A percentile compares a stretch with the other conserved stretches of the same genome.
phyloP scores from a whole-genome alignment of 176 grass and related monocot species.

The Paspalum vaginatum region DNA sequence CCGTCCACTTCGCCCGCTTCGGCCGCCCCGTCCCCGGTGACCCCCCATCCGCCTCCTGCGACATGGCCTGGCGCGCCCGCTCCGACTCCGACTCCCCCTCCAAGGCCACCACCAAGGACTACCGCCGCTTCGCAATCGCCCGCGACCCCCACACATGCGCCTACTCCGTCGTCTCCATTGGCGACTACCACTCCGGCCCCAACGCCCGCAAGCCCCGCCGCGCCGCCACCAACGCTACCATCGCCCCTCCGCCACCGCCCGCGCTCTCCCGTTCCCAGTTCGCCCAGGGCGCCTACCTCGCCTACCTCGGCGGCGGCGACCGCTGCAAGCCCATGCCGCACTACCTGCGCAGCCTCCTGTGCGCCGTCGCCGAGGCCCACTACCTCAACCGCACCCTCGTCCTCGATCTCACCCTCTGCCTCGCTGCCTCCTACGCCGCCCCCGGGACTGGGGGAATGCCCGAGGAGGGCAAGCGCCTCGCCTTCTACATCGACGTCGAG shows the following conservation, averaged over 20 bases:
- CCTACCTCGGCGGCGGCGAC: constrained; percentile 73
- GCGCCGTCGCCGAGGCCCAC: constrained; percentile 69
- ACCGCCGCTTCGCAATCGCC: constrained; percentile 67
- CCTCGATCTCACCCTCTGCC: constrained; percentile 68
- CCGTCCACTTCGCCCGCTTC: constrained; percentile 77
- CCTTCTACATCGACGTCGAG: constrained; percentile 74
- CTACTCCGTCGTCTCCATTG: constrained; percentile 66
- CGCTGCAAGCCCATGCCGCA: constrained; percentile 83
- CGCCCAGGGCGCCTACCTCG: constrained; percentile 49
- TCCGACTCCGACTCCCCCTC: constrained; percentile 27
- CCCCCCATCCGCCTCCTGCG: constrained; percentile 48
- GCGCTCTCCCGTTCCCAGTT: constrained; percentile 59
- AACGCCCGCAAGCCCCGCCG: constrained; percentile 63
- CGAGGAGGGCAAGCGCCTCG: constrained; percentile 79
- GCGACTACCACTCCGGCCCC: constrained; percentile 62
- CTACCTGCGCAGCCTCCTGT: constrained; percentile 76
- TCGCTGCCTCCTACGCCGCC: constrained; percentile 47
- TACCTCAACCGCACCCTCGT: constrained; percentile 75
- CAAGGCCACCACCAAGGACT: constrained; percentile 68
- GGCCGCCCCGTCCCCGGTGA: constrained; percentile 56
- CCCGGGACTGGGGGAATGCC: constrained; percentile 33
- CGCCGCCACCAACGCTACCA: constrained; percentile 31
- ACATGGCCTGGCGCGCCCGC: constrained; percentile 81
- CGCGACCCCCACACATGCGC: constrained; percentile 43
- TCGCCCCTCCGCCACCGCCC: constrained; percentile 33